Conservation (phyloP, 495 filamentous ascomycete genomes). For the Pyrenopolyporus hunteri region DNA sequence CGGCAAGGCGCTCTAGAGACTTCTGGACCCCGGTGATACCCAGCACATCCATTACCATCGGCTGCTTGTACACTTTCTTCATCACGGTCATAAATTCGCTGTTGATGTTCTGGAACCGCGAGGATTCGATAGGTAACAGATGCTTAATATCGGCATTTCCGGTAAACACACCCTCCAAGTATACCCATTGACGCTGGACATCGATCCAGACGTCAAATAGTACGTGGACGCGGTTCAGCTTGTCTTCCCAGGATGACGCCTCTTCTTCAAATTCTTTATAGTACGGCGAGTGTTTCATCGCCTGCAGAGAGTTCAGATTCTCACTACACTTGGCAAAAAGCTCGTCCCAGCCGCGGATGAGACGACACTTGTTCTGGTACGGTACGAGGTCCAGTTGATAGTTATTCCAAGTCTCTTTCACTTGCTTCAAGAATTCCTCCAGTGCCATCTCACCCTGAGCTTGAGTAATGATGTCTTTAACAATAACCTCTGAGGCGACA, state of each 20-base stretch:
- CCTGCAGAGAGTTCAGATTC: slow-evolving; percentile 94
- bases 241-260: slow-evolving; percentile 95
- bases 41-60: slow-evolving; percentile 92
- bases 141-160: slow-evolving; percentile 99
- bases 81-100: slow-evolving; percentile 96
- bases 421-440: slow-evolving; percentile 96
- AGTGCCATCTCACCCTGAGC: slow-evolving; percentile 98
- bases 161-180: slow-evolving; percentile 97
- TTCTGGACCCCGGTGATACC: slow-evolving; percentile 95
- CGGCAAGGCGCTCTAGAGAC: slow-evolving; percentile 89
- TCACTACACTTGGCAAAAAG: slow-evolving; percentile 98
- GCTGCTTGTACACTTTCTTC: slow-evolving; percentile 97
- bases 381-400: slow-evolving; percentile 93
- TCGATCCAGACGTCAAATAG: slow-evolving; percentile 99
- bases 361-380: slow-evolving; percentile 95
- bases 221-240: slow-evolving; percentile 94
- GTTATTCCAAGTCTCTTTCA: slow-evolving; percentile 94
- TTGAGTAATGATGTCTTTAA: slow-evolving; percentile 90
- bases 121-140: slow-evolving; percentile 92
- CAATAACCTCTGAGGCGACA: slow-evolving; percentile 78
- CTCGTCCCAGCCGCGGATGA: slow-evolving; percentile 98
- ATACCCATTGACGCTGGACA: slow-evolving; percentile 99
- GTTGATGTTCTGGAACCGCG: slow-evolving; percentile 98
- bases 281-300: slow-evolving; percentile 98
- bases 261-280: slow-evolving; percentile 99